Percentiles rank a stretch among this genome's conserved stretches.
These are phyloP conservation scores for Prosopis cineraria DNA, from an alignment of 306 rosid genomes.

Conservation along the genomic window DNA sequence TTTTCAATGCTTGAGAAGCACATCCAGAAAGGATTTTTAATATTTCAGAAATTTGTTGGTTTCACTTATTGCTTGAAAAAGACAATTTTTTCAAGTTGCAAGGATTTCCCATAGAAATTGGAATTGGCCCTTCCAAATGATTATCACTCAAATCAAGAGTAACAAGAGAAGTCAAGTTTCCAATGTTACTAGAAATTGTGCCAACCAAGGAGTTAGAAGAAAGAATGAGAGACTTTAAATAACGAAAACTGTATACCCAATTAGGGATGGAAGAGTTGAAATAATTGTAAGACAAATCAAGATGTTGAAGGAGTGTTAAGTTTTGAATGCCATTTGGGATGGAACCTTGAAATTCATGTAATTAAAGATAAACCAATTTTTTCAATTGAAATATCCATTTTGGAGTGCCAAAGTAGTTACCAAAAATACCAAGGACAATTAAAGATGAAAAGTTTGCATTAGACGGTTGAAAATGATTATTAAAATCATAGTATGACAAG, in stretches of 20 bases:
- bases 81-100: slow-evolving; percentile 12
- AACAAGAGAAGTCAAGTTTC: slow-evolving; percentile 25
- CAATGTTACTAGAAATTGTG: not conserved
- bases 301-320: slow-evolving; percentile 34
- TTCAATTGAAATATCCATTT: not conserved
- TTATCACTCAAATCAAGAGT: not conserved
- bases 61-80: not conserved
- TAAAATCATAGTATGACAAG: not conserved
- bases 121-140: not conserved
- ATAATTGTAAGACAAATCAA: not conserved
- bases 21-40: too few relatives aligned
- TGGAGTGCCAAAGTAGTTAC: not conserved
- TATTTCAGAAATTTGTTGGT: too few relatives aligned
- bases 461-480: not conserved
- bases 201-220: not conserved
- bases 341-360: too few relatives aligned
- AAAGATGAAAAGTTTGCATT: not conserved
- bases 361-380: slow-evolving; percentile 15
- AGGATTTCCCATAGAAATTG: slow-evolving; percentile 2
- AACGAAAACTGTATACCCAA: not conserved
- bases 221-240: slow-evolving; percentile 10
- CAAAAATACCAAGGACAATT: not conserved
- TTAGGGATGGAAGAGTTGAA: slow-evolving; percentile 27
- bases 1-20: too few relatives aligned
- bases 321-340: not conserved